Evolutionary conservation across 345 rosid species (phyloP), one percentile per base, ranked within the genome.

Genomic region (Hibiscus tridactylites): DNA sequence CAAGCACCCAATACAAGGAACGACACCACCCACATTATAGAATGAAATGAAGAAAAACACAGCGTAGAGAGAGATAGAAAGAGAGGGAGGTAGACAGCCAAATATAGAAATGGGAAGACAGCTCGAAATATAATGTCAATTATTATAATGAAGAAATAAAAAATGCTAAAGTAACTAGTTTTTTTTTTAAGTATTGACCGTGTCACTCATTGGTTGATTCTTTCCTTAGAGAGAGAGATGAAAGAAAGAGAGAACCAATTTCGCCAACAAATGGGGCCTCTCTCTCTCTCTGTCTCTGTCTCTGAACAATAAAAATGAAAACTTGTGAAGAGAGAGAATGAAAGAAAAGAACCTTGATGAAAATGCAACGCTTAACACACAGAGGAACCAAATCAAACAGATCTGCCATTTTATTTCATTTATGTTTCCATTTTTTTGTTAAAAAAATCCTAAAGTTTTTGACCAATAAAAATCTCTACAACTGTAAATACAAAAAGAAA

Each of bases 141-240:
- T 47, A 52, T 35, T 54, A 28, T 52, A 28, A 72, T 33, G 6
- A 74, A 17, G 28, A 57, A 57, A 73, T 19, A 8, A 2, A 7
- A 10, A 46, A 53, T 13, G 29, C 16, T 19, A 64, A 9, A 62
- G 35, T 1, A 15, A 15, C 24, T 52, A 52, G 19, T 46, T 37
- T 28, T 21, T 58, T 37, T 53, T 42, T 6, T 10, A 46, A 44
- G 52, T 57, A 17, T 53, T 76, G 46, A 47, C 71, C 24, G 31
- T 19, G 69, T 49, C 52, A 17, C 44, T 12, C 12, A 24, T 31
- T 50, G 76, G 57, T 76, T 61, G 86, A 80, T 80, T 83, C 80
- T 52, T 78, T 83, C 19, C 77, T 74, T 21, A 78, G 78, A 78
- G 78, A 72, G 68, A 71, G 21, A 61, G 46, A 12, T 1, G 64